Evolutionary conservation across 768 basidiomycete species (phyloP), one percentile per base, ranked within the genome.

Genomic region (Pleurotus djamor): DNA sequence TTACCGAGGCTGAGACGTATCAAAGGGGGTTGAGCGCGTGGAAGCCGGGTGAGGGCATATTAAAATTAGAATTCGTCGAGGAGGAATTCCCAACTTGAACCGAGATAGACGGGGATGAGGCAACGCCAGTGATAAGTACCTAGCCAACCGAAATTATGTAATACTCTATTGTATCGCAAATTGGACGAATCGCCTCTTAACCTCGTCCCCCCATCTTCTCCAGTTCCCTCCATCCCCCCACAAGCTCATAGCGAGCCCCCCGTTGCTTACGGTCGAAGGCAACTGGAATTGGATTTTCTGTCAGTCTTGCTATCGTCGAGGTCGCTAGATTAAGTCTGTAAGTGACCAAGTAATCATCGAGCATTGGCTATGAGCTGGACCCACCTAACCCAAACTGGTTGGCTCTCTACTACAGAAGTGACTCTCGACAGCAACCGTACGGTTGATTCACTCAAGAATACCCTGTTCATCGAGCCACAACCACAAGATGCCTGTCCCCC

Each of bases 401-500:
- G 38, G 16, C 38, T 56, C 38, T 16, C 8, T 13, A 32, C 54
- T 62, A 68, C 41, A 21, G 28, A 12, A 17, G 62, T 59, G 57
- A 61, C 59, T 64, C 61, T 64, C 61, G 61, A 44, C 58, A 50
- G 60, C 63, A 48, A 63, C 64, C 63, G 61, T 60, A 61, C 64
- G 59, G 56, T 58, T 41, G 56, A 57, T 48, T 49, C 44, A 45
- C 50, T 58, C 37, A 54, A 54, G 57, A 58, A 60, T 60, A 59
- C 47, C 59, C 58, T 61, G 60, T 65, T 60, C 65, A 64, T 66
- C 68, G 63, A 58, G 48, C 16, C 48, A 56, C 62, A 52, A 68
- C 66, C 36, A 32, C 5, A 32, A 12, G 60, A 83, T 82, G 81
- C 81, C 81, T 61, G 80, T 77, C 66, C 79, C 80, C 59, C 68